These are phyloP conservation scores for Cladosporium sp. DNA, from an alignment of 2,329 filamentous ascomycete genomes.

Conservation along the genomic window DNA sequence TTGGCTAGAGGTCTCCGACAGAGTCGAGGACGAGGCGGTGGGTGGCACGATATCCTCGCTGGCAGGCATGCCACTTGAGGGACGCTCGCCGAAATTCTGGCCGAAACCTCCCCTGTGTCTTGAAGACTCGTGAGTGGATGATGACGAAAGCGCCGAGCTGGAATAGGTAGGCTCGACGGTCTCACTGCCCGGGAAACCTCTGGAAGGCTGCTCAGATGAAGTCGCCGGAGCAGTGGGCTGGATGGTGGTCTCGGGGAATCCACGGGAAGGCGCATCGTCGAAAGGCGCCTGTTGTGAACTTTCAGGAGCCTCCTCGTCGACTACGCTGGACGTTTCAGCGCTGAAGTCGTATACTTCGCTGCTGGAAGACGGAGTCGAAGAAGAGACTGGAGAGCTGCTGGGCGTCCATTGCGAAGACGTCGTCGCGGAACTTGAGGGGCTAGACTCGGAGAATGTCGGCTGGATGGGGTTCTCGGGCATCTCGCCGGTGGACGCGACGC, in stretches of 20 bases:
- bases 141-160: not conserved
- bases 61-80: not conserved
- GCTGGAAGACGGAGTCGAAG: slow-evolving; percentile 1
- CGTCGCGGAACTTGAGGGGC: not conserved
- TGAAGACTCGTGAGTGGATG: not conserved
- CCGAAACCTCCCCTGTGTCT: not conserved
- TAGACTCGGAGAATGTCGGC: not conserved
- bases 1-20: no score
- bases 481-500: not conserved
- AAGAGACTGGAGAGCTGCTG: slow-evolving; percentile 5
- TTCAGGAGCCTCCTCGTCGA: not conserved
- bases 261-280: not conserved
- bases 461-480: not conserved
- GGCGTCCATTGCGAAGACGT: slow-evolving; percentile 1
- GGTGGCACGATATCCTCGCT: slow-evolving; percentile 1
- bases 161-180: not conserved
- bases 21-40: not conserved
- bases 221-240: slow-evolving; percentile 4
- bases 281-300: no score
- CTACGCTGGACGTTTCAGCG: not conserved
- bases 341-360: not conserved
- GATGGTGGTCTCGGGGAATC: not conserved
- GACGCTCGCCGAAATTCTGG: not conserved
- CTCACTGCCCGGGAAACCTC: not conserved
- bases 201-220: not conserved